A percentile compares a stretch with the other conserved stretches of the same genome.
These are phyloP conservation scores for Coleophoma crateriformis DNA, from an alignment of 2,329 filamentous ascomycete genomes.

Conservation along the genomic window DNA sequence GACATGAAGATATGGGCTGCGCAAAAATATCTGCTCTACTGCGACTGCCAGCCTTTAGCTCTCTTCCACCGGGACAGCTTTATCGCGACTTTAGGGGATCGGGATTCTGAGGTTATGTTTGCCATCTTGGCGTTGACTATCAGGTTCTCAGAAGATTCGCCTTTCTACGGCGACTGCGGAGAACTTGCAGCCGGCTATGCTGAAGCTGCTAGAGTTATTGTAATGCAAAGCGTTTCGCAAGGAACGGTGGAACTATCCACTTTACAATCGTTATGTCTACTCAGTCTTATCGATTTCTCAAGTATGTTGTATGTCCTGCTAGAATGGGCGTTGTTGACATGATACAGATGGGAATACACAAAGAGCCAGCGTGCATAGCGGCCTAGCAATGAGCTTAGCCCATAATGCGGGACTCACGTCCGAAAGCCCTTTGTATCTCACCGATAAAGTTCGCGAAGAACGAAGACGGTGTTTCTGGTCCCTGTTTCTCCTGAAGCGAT, in stretches of 20 bases:
- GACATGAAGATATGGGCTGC: conserved; percentile 32
- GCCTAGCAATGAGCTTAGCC: conserved; percentile 38
- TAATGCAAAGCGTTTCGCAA: conserved; percentile 29
- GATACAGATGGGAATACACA: conserved; percentile 36
- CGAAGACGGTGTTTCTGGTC: conserved; percentile 28
- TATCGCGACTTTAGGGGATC: conserved; percentile 29
- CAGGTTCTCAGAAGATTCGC: conserved; percentile 31
- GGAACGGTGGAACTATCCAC: conserved; percentile 31
- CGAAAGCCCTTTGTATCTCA: conserved; percentile 20
- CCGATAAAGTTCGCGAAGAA: conserved; percentile 20
- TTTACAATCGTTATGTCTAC: conserved; percentile 30
- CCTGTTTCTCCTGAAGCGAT: conserved; percentile 24
- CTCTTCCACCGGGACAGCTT: conserved; percentile 38
- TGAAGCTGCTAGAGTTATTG: conserved; percentile 24
- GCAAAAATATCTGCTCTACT: conserved; percentile 39
- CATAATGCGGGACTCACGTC: conserved; percentile 37
- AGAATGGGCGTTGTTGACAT: neutral
- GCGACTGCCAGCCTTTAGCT: conserved; percentile 43
- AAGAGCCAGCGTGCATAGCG: conserved; percentile 36
- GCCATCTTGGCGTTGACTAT: conserved; percentile 33
- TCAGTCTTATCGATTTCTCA: conserved; percentile 32
- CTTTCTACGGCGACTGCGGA: conserved; percentile 15
- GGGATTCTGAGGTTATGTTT: conserved; percentile 30
- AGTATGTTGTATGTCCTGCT: conserved; percentile 16
- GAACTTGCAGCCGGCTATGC: conserved; percentile 29